Evolutionary conservation across 164 flowering plant species (phyloP).

Genomic region (Vitis riparia): DNA sequence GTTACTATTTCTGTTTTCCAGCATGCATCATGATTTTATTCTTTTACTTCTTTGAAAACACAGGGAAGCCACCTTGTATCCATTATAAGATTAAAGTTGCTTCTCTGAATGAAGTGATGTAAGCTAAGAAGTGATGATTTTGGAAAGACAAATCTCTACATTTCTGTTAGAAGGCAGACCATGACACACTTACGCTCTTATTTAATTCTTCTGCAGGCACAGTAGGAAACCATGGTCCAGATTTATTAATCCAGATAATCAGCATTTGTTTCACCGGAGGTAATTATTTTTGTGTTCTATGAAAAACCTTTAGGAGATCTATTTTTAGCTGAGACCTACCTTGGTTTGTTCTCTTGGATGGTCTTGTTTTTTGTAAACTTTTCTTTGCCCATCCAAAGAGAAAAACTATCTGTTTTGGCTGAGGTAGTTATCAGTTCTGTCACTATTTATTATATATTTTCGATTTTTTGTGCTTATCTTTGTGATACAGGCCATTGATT

Average conservation of each 20-base stretch:
- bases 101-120: too few species aligned
- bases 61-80: too few species aligned
- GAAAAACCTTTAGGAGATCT: too few species aligned
- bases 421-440: neutral
- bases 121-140: too few species aligned
- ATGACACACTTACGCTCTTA: neutral
- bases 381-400: too few species aligned
- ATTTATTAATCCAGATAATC: conserved; percentile 80
- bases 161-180: neutral
- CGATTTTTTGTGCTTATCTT: conserved; percentile 3
- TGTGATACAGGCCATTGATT: conserved; percentile 76
- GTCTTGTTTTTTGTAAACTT: too few species aligned
- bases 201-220: conserved; percentile 51
- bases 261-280: conserved; percentile 84
- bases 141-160: too few species aligned
- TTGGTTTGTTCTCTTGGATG: too few species aligned
- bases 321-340: too few species aligned
- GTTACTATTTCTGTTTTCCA: neutral
- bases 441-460: neutral
- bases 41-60: too few species aligned
- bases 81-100: too few species aligned
- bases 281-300: neutral
- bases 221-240: conserved; percentile 87
- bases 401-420: neutral
- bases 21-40: neutral